Percentiles rank a stretch among this genome's conserved stretches.
These are phyloP conservation scores for Dendrobium chrysotoxum DNA, from an alignment of 106 monocot genomes.

Conservation along the genomic window DNA sequence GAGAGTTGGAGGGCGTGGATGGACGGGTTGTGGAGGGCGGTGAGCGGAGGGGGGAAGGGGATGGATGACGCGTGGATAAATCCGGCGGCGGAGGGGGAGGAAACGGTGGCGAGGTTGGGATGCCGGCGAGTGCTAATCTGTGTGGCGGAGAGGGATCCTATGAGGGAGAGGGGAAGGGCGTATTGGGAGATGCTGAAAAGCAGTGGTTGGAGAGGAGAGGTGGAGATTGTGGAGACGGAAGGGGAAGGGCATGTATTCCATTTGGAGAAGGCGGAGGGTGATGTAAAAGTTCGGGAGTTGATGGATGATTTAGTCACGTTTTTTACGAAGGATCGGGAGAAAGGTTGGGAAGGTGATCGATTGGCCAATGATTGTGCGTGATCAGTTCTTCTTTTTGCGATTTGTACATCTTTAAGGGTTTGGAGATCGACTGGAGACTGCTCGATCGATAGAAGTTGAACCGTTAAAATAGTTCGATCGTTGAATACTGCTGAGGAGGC, in stretches of 20 bases:
- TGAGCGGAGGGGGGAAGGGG: conserved; percentile 12
- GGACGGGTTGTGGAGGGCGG: conserved; percentile 28
- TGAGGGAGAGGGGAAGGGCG: conserved; percentile 17
- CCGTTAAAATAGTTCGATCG: too few relatives aligned
- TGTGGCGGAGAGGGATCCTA: conserved; percentile 12
- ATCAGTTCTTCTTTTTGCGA: background rate
- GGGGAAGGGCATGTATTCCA: conserved; percentile 33
- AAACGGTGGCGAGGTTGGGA: conserved; percentile 6
- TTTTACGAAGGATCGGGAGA: background rate
- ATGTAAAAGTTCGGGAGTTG: background rate
- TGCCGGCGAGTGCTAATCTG: conserved; percentile 12
- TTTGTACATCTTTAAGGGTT: background rate
- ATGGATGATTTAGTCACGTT: background rate
- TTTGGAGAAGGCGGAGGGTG: conserved; percentile 10
- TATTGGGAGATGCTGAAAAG: conserved; percentile 15
- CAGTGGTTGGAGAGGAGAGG: conserved; percentile 23
- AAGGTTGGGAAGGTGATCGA: background rate
- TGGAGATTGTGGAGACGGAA: conserved; percentile 16
- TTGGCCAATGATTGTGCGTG: too few relatives aligned
- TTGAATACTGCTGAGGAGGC: too few relatives aligned
- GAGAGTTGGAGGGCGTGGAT: conserved; percentile 21
- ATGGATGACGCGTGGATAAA: conserved; percentile 15
- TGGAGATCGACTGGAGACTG: too few relatives aligned
- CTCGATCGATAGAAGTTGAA: too few relatives aligned
- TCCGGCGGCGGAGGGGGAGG: conserved; percentile 23